phyloP scores from a whole-genome alignment of 805 yeast genomes.

The Yamadazyma philogaea region DNA sequence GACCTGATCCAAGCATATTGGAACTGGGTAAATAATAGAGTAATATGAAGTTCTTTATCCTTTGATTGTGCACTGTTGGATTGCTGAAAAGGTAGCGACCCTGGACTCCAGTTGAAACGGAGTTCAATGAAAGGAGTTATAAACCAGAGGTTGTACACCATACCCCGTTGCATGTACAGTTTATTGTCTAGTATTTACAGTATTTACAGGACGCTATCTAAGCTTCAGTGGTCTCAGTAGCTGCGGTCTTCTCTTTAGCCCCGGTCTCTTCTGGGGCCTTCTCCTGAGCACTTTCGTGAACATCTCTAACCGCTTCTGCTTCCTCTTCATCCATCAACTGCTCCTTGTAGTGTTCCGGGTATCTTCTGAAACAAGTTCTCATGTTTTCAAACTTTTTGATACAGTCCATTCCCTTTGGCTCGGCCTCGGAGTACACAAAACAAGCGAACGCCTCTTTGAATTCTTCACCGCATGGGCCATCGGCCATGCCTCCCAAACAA shows the following conservation, averaged over 20 bases:
- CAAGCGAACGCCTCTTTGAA: slow-evolving; percentile 80
- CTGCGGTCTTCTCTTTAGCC: neutral
- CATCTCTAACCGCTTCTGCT: slow-evolving; percentile 1
- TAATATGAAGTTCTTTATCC: too few species aligned
- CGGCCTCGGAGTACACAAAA: slow-evolving; percentile 88
- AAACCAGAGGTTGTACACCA: too few species aligned
- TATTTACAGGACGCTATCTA: neutral
- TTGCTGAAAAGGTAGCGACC: too few species aligned
- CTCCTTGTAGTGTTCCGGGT: slow-evolving; percentile 93
- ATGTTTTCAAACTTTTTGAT: slow-evolving; percentile 83
- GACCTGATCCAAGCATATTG: too few species aligned
- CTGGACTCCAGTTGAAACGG: too few species aligned
- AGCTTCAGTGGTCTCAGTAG: slow-evolving; percentile 1
- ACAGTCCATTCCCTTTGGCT: slow-evolving; percentile 96
- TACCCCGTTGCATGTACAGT: too few species aligned
- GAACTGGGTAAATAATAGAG: too few species aligned
- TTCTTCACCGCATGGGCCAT: slow-evolving; percentile 88
- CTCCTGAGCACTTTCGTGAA: neutral
- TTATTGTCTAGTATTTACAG: neutral
- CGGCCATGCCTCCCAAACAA: slow-evolving; percentile 98
- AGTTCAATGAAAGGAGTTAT: too few species aligned
- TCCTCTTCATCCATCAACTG: slow-evolving; percentile 73
- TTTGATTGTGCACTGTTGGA: too few species aligned
- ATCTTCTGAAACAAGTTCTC: slow-evolving; percentile 90
- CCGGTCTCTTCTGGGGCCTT: neutral